Evolutionary conservation across 2,329 filamentous ascomycete species (phyloP).

Genomic region (Chrysosporium queenslandicum): DNA sequence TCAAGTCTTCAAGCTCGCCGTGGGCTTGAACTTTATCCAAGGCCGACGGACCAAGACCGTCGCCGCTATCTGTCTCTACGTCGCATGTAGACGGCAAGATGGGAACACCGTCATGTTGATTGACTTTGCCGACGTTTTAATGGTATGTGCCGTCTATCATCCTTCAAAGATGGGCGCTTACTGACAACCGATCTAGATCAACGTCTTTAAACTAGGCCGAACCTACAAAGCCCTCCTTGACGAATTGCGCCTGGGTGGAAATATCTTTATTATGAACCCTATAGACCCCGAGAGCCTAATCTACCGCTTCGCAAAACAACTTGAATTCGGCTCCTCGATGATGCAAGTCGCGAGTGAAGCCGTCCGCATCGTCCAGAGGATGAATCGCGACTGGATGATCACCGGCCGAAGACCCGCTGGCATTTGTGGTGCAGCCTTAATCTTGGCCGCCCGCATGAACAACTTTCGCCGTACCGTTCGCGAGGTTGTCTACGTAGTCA

Average conservation of each 20-base stretch:
- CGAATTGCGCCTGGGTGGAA: constrained; percentile 41
- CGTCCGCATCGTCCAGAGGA: constrained; percentile 74
- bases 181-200: constrained; percentile 47
- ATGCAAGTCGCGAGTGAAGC: constrained; percentile 82
- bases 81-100: constrained; percentile 68
- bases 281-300: constrained; percentile 85
- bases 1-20: constrained; percentile 66
- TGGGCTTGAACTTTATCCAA: constrained; percentile 67
- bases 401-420: constrained; percentile 87
- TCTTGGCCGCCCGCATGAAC: constrained; percentile 95
- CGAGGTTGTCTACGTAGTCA: constrained; percentile 96
- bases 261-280: constrained; percentile 60
- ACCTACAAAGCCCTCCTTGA: constrained; percentile 77
- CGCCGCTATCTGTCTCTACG: constrained; percentile 82
- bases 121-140: constrained; percentile 78
- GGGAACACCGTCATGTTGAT: constrained; percentile 87
- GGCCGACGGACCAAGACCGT: constrained; percentile 78
- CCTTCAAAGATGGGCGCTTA: background rate
- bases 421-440: constrained; percentile 84
- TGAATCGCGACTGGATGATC: constrained; percentile 97
- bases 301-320: constrained; percentile 76
- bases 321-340: constrained; percentile 77
- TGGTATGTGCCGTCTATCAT: constrained; percentile 28
- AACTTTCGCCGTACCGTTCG: constrained; percentile 88
- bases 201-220: constrained; percentile 84